Evolutionary conservation across 2,329 filamentous ascomycete species (phyloP).

Genomic region (Trichophyton verrucosum): DNA sequence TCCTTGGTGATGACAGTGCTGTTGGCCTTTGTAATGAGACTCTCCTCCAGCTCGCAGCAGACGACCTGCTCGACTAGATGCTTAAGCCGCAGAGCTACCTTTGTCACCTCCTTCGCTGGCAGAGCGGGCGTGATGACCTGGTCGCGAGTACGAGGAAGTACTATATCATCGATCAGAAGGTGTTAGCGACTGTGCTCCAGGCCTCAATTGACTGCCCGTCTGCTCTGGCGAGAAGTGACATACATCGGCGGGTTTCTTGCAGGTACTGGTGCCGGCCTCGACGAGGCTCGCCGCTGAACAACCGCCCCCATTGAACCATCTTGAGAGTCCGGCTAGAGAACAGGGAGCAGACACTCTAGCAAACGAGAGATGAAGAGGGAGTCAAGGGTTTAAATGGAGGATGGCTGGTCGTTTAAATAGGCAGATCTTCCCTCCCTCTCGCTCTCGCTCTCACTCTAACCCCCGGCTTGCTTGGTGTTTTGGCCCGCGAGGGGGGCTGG

Average conservation of each 20-base stretch:
- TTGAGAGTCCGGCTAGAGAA: constrained; percentile 1
- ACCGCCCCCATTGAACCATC: constrained; percentile 30
- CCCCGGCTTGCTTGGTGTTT: background rate
- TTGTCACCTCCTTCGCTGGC: constrained; percentile 69
- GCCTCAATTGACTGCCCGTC: background rate
- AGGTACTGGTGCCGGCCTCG: constrained; percentile 21
- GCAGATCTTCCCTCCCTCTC: background rate
- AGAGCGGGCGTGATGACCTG: constrained; percentile 49
- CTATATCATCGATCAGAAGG: constrained; percentile 15
- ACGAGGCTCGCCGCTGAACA: constrained; percentile 18
- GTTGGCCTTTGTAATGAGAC: constrained; percentile 63
- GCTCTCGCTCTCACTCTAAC: too few relatives aligned
- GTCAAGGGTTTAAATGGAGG: background rate
- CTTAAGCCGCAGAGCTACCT: constrained; percentile 76
- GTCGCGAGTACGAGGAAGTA: constrained; percentile 31
- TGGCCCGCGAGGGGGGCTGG: background rate
- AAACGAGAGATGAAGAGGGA: background rate
- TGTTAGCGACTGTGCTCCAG: background rate
- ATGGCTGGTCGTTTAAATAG: background rate
- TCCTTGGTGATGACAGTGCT: constrained; percentile 69
- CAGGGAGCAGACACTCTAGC: background rate
- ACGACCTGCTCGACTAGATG: constrained; percentile 82
- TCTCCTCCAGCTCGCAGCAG: constrained; percentile 75
- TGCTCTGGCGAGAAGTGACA: background rate
- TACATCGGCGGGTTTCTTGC: constrained; percentile 32